These are phyloP conservation scores for Zymoseptoria pseudotritici DNA, from an alignment of 2,329 filamentous ascomycete species.

Conservation along the genomic window DNA sequence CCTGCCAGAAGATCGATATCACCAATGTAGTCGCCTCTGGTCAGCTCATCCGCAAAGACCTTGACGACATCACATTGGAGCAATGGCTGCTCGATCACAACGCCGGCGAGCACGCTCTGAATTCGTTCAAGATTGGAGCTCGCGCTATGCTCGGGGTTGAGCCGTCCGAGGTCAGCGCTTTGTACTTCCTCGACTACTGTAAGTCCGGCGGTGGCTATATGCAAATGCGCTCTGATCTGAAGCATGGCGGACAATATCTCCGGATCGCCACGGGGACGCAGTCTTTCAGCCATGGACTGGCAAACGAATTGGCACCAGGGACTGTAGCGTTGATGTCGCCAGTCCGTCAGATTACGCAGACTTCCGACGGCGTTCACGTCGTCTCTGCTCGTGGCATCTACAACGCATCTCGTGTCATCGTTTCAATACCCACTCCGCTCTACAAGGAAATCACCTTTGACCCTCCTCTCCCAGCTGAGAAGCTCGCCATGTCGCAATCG, in stretches of 20 bases:
- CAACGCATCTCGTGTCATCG: constrained; percentile 40
- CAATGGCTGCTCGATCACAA: constrained; percentile 31
- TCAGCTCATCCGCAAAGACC: constrained; percentile 18
- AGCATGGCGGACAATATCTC: constrained; percentile 48
- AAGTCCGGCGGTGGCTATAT: constrained; percentile 46
- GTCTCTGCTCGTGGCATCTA: constrained; percentile 27
- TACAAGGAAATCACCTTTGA: constrained; percentile 41
- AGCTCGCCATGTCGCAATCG: constrained; percentile 23
- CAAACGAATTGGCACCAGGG: constrained; percentile 26
- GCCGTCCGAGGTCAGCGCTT: constrained; percentile 42
- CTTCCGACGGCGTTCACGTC: constrained; percentile 15
- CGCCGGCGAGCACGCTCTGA: constrained; percentile 28
- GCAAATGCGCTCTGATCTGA: constrained; percentile 47
- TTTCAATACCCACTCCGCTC: constrained; percentile 43
- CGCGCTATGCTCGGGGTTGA: constrained; percentile 47
- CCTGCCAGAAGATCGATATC: constrained; percentile 30
- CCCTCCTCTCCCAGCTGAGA: constrained; percentile 39
- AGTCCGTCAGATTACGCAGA: constrained; percentile 16
- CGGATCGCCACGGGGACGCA: constrained; percentile 44
- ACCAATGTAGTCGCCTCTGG: constrained; percentile 20
- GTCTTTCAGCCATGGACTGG: constrained; percentile 33
- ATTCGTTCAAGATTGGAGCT: constrained; percentile 40
- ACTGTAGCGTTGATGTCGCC: constrained; percentile 17
- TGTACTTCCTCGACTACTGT: constrained; percentile 52
- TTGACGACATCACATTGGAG: constrained; percentile 35